phyloP scores from a whole-genome alignment of 2,329 filamentous ascomycete genomes.

The Calonectria hawksworthii region DNA sequence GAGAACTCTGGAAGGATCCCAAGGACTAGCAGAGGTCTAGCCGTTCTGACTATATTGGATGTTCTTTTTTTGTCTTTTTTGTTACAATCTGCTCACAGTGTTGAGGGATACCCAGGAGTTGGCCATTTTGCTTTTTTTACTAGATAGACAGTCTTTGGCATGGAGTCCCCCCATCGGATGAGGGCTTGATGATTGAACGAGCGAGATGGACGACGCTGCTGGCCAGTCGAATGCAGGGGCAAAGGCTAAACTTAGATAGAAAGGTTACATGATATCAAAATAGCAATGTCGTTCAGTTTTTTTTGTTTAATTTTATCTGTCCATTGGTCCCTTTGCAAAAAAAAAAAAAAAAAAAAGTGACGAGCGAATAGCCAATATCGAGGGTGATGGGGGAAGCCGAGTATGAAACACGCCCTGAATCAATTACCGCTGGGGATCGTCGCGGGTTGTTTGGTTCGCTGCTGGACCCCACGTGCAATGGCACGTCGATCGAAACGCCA shows the following conservation, averaged over 20 bases:
- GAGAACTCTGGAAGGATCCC: slow-evolving; percentile 9
- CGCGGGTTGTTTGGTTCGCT: slow-evolving; percentile 41
- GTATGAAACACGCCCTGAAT: slow-evolving; percentile 37
- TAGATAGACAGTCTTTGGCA: slow-evolving; percentile 44
- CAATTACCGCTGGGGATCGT: slow-evolving; percentile 29
- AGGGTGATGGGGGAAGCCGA: not conserved
- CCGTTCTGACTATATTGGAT: slow-evolving; percentile 29
- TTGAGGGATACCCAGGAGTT: slow-evolving; percentile 48
- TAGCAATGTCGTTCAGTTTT: slow-evolving; percentile 33
- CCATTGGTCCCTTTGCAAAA: not conserved
- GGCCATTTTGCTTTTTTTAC: slow-evolving; percentile 27
- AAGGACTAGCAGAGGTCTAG: slow-evolving; percentile 17
- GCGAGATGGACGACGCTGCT: slow-evolving; percentile 48
- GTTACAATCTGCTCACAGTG: slow-evolving; percentile 42
- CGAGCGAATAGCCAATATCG: not conserved
- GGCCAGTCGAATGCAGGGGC: slow-evolving; percentile 43
- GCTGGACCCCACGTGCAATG: slow-evolving; percentile 31
- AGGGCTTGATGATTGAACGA: slow-evolving; percentile 46
- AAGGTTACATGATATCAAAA: slow-evolving; percentile 43
- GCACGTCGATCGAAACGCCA: slow-evolving; percentile 40
- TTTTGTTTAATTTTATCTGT: slow-evolving; percentile 7
- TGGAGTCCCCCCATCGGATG: slow-evolving; percentile 36
- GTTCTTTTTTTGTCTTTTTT: slow-evolving; percentile 22
- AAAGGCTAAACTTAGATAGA: slow-evolving; percentile 45
- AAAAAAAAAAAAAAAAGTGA: not conserved